These are phyloP conservation scores for Delonix regia DNA, from an alignment of 306 rosid species.

Conservation along the genomic window DNA sequence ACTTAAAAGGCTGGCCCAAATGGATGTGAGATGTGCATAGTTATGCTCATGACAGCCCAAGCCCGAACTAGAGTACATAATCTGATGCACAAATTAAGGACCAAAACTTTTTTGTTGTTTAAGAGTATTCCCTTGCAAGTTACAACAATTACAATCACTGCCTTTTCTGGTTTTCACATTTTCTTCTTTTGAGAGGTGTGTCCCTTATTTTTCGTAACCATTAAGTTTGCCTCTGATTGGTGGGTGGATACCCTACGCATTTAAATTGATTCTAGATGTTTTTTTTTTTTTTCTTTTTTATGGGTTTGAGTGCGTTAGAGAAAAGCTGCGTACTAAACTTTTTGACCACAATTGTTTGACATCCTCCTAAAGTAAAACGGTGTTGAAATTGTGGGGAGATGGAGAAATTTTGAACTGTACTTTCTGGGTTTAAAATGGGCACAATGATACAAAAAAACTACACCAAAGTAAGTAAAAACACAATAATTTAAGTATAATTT, in stretches of 20 bases:
- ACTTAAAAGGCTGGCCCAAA: background rate
- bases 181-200: too few relatives aligned
- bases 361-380: background rate
- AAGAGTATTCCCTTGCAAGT: too few relatives aligned
- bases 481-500: background rate
- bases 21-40: background rate
- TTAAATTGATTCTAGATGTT: too few relatives aligned
- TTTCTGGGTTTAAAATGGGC: background rate
- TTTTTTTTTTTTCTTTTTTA: too few relatives aligned
- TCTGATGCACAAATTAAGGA: too few relatives aligned
- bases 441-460: background rate
- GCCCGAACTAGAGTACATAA: too few relatives aligned
- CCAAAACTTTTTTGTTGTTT: too few relatives aligned
- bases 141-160: too few relatives aligned
- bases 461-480: background rate
- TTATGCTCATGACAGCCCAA: background rate
- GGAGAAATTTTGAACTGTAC: background rate
- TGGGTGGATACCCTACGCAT: background rate
- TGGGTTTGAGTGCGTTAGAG: background rate
- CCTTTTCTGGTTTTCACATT: background rate
- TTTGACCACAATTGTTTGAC: constrained; percentile 40
- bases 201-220: background rate
- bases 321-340: constrained; percentile 1
- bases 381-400: too few relatives aligned
- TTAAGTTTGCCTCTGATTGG: background rate